Conservation (phyloP, 192 early-diverging fungal species). For the Obelidium mucronatum region DNA sequence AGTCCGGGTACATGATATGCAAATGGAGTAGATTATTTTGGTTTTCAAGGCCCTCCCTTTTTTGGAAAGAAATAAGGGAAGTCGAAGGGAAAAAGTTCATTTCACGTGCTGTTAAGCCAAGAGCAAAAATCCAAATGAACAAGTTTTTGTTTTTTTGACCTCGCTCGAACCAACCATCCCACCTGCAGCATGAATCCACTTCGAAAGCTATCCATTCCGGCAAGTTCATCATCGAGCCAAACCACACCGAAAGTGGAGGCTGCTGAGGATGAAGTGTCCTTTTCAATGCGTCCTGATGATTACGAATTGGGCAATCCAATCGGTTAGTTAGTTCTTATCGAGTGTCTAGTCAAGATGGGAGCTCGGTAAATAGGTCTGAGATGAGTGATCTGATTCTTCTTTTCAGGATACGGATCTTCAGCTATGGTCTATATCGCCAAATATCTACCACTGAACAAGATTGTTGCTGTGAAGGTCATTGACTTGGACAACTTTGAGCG, state of each 20-base stretch:
- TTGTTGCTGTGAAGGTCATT: constrained; percentile 84
- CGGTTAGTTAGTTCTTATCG: constrained; percentile 42
- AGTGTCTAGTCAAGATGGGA: too few species aligned
- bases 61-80: too few species aligned
- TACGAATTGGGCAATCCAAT: constrained; percentile 56
- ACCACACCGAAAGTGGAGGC: not conserved
- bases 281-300: constrained; percentile 53
- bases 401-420: constrained; percentile 83
- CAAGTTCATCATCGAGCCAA: not conserved
- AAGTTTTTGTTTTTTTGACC: not conserved
- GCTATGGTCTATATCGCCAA: constrained; percentile 83
- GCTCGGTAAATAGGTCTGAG: too few species aligned
- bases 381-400: too few species aligned
- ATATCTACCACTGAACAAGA: constrained; percentile 73
- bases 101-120: too few species aligned
- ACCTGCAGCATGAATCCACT: not conserved
- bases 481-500: constrained; percentile 91
- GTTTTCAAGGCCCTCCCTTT: too few species aligned
- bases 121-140: too few species aligned
- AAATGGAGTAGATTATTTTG: not conserved
- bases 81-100: too few species aligned
- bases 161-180: too few species aligned
- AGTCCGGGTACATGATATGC: constrained; percentile 60
- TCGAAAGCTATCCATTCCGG: not conserved
- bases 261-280: constrained; percentile 20